Evolutionary conservation across 1,284 basidiomycete species (phyloP), one percentile per base, ranked within the genome.

Genomic region (Leucoagaricus sp.): DNA sequence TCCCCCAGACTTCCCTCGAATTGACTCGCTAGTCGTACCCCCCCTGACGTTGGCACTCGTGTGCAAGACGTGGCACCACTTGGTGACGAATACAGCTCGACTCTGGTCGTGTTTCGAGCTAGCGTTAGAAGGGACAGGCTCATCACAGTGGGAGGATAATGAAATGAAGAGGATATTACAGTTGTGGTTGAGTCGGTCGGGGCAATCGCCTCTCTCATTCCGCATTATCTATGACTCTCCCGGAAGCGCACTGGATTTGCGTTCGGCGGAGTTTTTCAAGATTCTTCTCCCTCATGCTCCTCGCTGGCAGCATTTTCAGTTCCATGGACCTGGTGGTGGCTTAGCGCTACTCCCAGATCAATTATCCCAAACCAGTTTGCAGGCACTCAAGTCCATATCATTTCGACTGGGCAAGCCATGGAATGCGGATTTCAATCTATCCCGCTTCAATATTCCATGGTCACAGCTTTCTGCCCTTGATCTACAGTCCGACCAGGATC

Each of bases 21-120:
- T 75, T 38, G 59, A 60, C 41, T 41, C 58, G 46, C 60, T 60
- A 36, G 67, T n/a, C n/a, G n/a, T 68, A 38, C 67, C 67, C 1
- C 74, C 75, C 25, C 58, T 71, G 28, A 48, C 71, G n/a, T 57
- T 78, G 31, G 65, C 72, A 23, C 64, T 62, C 42, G 73, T 78
- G 7, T 75, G 71, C 57, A 61, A 61, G 8, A 55, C 65, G 5
- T 80, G 78, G 78, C 69, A 69, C 59, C 41, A 62, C 3, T 40
- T 77, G 28, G 69, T 64, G 41, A 56, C 65, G 5, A 63, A 65
- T 7, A 71, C 73, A 0, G 70, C 77, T 15, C 67, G 65, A 38
- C 63, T 80, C 21, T 80, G 78, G 78, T 69, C 71, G 5, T 66
- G 69, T 0, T 77, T 80, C 55, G 64, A 71, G 49, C 58, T 78